Percentiles rank a stretch among this genome's conserved stretches.
Evolutionary conservation across 2,329 filamentous ascomycete genomes (phyloP).

Genomic region (Exophiala sp.): DNA sequence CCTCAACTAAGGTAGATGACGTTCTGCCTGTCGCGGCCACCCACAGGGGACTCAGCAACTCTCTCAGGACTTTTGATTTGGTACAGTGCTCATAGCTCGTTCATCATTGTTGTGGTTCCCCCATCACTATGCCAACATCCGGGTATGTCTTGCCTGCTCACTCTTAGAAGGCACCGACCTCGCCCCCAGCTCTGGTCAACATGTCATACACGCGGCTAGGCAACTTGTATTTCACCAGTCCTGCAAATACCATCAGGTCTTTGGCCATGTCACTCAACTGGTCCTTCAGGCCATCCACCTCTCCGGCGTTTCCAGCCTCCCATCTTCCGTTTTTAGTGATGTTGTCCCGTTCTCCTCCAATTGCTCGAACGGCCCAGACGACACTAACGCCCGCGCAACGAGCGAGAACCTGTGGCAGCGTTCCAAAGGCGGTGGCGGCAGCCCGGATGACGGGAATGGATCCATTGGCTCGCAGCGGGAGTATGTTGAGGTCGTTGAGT

Average conservation of each 20-base stretch:
- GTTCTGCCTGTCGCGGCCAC: too few relatives aligned
- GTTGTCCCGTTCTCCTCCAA: slow-evolving; percentile 68
- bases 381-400: slow-evolving; percentile 86
- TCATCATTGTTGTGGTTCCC: not conserved
- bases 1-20: too few relatives aligned
- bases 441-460: slow-evolving; percentile 73
- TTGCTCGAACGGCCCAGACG: slow-evolving; percentile 88
- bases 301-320: slow-evolving; percentile 59
- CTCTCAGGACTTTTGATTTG: too few relatives aligned
- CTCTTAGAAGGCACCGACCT: slow-evolving; percentile 44
- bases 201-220: slow-evolving; percentile 83
- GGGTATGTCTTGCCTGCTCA: not conserved
- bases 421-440: slow-evolving; percentile 73
- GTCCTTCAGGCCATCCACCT: slow-evolving; percentile 25
- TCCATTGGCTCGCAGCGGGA: slow-evolving; percentile 27
- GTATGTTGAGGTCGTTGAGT: slow-evolving; percentile 25
- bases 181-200: slow-evolving; percentile 71
- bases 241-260: slow-evolving; percentile 90
- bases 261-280: slow-evolving; percentile 58
- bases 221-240: slow-evolving; percentile 84
- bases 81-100: not conserved
- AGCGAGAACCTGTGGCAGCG: slow-evolving; percentile 71
- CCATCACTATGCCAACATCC: not conserved
- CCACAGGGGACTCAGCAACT: too few relatives aligned
- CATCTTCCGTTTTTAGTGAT: slow-evolving; percentile 62